Evolutionary conservation across 352 stramenopile species (phyloP), one percentile per base, ranked within the genome.

Genomic region (Pythium biforme): DNA sequence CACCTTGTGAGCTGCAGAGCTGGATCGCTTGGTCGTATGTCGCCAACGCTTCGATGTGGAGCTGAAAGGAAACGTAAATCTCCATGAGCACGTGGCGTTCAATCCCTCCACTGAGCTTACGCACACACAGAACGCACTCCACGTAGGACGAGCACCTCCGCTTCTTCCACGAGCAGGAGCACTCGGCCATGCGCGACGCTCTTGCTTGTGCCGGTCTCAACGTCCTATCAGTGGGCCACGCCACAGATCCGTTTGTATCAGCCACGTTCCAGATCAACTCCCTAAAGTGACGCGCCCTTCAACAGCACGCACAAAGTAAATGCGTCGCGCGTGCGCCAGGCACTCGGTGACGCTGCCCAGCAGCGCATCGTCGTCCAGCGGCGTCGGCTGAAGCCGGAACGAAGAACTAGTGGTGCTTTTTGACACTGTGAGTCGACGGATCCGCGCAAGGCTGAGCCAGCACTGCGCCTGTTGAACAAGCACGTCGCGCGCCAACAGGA

Each of bases 131-230:
- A 33, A 34, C 45, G 7, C 62, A 89, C 80, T 41, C 68, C 55
- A 19, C 43, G 62, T 56, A 71, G 63, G 0, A 52, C 41, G 19
- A 76, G 48, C 19, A 85, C 40, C 48, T 88, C 76, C 23, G 68
- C 77, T 23, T 71, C 70, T 60, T 88, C 74, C 37, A 83, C 33
- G 17, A 88, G 64, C 52, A 85, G 72, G 2, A 74, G 69, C 17
- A 77, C 66, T 73, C 83, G 66, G 25, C 80, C 80, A 15, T 76
- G 69, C 1, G 72, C 54, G 0, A 66, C 74, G 17, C 62, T 23
- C n/a, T 62, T 68, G 40, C 19, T 77, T 17, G 63, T 76, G 19
- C 49, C 46, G 6, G 75, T 56, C 4, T 83, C 73, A 8, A 68
- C 66, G n/a, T 51, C 27, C 40, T 55, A 7, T 37, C 7, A 17